Evolutionary conservation across 441 rosid genomes (phyloP), one percentile per base, ranked within the genome.

Genomic region (Adansonia rubrostipa): DNA sequence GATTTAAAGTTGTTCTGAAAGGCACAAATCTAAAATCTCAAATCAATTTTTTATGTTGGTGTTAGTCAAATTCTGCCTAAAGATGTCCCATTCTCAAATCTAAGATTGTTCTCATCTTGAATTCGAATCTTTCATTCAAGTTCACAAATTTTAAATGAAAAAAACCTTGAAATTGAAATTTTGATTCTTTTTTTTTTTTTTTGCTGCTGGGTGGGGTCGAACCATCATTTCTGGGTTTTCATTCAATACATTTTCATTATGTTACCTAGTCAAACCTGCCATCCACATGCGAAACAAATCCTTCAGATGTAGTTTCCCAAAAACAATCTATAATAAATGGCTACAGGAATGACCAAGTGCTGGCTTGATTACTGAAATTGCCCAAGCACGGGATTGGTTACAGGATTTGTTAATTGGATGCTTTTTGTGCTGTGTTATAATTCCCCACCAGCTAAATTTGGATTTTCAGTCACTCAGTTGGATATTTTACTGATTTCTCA

Each of bases 401-500:
- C 20, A 36, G 24, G 53, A 44, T 66, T 10, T 66, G 57, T 50
- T 56, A 62, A 62, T 19, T 62, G 60, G 78, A 47, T 75, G 62
- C 33, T 36, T 36, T 36, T 24, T 45, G 14, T 71, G 74, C 42
- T 70, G 22, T 50, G 40, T 8, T 64, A 17, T n/a, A 56, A 24
- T 53, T 36, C 6, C 44, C 42, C 10, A 56, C 64, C 11, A 56
- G 65, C 51, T 36, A 72, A 56, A 53, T 15, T 53, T 71, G 63
- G 20, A 1, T 28, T 54, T 42, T 71, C 22, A 10, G 6, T 85
- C 57, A 20, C 78, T 56, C 28, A 61, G 60, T 9, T 19, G 78
- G 14, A 51, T 78, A 57, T 9, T 15, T 67, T 54, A 67, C 54
- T 82, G 65, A 19, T 67, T 78, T 84, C 66, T 56, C 83, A 97